phyloP scores from a whole-genome alignment of 805 yeast species.

The Myxozyma geophila region DNA sequence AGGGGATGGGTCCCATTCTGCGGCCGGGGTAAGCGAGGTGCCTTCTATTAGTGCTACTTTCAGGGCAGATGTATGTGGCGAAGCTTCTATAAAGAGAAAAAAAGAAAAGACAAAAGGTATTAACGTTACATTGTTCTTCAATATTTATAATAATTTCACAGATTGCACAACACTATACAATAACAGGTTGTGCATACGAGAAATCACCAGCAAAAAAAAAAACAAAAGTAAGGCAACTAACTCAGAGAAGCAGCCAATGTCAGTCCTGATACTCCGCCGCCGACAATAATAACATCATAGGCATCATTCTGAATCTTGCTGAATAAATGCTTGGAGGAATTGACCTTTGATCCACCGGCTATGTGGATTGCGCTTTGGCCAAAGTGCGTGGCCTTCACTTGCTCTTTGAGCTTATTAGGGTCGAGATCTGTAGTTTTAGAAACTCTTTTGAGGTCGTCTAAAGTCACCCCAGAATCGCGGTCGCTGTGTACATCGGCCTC shows the following conservation, averaged over 20 bases:
- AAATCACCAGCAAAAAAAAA: background rate
- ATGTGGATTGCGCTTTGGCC: background rate
- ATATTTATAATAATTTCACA: background rate
- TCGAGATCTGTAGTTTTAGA: conserved; percentile 12
- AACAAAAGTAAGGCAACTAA: conserved; percentile 19
- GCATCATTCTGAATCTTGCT: conserved; percentile 7
- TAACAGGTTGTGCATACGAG: background rate
- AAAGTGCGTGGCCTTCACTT: background rate
- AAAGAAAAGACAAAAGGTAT: background rate
- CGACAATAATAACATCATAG: conserved; percentile 80
- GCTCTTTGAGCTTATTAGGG: conserved; percentile 11
- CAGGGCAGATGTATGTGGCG: conserved; percentile 63
- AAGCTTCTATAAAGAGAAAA: conserved; percentile 50
- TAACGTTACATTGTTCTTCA: background rate
- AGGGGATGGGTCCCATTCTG: conserved; percentile 52
- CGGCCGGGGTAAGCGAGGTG: conserved; percentile 58
- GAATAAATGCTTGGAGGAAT: background rate
- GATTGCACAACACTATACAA: background rate
- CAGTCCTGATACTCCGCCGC: conserved; percentile 97
- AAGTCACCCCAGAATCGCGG: background rate
- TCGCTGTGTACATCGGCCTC: conserved; percentile 15
- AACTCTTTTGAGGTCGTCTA: conserved; percentile 7
- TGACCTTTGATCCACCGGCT: conserved; percentile 1
- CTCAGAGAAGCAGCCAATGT: conserved; percentile 77
- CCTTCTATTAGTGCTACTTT: conserved; percentile 77